Conservation (phyloP, 148 eudicot genomes). For the Vaccinium darrowii region DNA sequence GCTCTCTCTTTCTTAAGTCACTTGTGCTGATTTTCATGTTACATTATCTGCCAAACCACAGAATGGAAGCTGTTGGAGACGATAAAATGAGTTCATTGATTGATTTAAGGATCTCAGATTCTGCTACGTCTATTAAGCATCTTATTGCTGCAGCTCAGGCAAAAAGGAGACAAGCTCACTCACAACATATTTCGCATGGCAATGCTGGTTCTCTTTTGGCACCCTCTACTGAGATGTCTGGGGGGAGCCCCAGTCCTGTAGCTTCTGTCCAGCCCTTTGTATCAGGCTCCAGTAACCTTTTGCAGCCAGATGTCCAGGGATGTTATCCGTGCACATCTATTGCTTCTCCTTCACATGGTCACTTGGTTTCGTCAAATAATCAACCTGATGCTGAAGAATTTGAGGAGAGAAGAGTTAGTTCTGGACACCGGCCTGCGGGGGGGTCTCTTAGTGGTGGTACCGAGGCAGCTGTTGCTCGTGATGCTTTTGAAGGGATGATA, state of each 20-base stretch:
- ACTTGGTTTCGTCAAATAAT: conserved; percentile 28
- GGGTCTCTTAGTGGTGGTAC: conserved; percentile 84
- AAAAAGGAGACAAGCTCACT: conserved; percentile 64
- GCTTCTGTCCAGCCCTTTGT: conserved; percentile 35
- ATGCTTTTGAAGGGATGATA: conserved; percentile 99
- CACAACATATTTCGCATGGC: conserved; percentile 42
- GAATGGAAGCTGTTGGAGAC: conserved; percentile 46
- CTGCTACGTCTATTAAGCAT: conserved; percentile 63
- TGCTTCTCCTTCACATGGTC: conserved; percentile 49
- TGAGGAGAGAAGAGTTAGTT: conserved; percentile 59
- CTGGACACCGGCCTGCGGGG: conserved; percentile 50
- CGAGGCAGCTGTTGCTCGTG: conserved; percentile 98
- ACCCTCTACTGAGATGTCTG: conserved; percentile 29
- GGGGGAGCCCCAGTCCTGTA: conserved; percentile 48
- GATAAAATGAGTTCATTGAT: conserved; percentile 34
- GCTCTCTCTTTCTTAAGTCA: neutral
- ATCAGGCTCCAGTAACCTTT: conserved; percentile 37
- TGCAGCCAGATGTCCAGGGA: conserved; percentile 40
- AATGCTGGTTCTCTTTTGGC: conserved; percentile 26
- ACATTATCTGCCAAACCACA: conserved; percentile 26
- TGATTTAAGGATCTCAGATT: conserved; percentile 53
- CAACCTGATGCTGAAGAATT: conserved; percentile 48
- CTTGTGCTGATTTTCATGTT: conserved; percentile 8
- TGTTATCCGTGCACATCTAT: conserved; percentile 31
- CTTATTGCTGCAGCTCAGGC: conserved; percentile 97